These are phyloP conservation scores for Arabidopsis thaliana DNA, from an alignment of 345 rosid genomes.

Conservation along the genomic window TAIR10.1 NC_003075.7:10222501-10223000, in stretches of 20 bases:
- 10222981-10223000: constrained; percentile 75
- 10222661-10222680: constrained; percentile 43
- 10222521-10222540: constrained; percentile 54
- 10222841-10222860: constrained; percentile 51
- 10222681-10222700: constrained; percentile 32
- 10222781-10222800: constrained; percentile 67
- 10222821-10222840: constrained; percentile 51
- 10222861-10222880: constrained; percentile 49
- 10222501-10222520: constrained; percentile 67
- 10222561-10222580: constrained; percentile 78
- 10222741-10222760: constrained; percentile 33
- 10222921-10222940: constrained; percentile 27
- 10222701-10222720: constrained; percentile 37
- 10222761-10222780: constrained; percentile 38
- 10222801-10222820: constrained; percentile 70
- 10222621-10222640: constrained; percentile 51
- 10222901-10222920: constrained; percentile 34
- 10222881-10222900: constrained; percentile 40
- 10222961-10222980: constrained; percentile 67
- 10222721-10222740: constrained; percentile 54
- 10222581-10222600: constrained; percentile 80
- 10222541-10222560: constrained; percentile 60
- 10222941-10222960: constrained; percentile 47
- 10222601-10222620: constrained; percentile 63
- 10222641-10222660: constrained; percentile 47